Percentiles rank a stretch among this genome's conserved stretches.
Evolutionary conservation across 2,329 filamentous ascomycete genomes (phyloP).

Genomic region (Drechslerella dactyloides): DNA sequence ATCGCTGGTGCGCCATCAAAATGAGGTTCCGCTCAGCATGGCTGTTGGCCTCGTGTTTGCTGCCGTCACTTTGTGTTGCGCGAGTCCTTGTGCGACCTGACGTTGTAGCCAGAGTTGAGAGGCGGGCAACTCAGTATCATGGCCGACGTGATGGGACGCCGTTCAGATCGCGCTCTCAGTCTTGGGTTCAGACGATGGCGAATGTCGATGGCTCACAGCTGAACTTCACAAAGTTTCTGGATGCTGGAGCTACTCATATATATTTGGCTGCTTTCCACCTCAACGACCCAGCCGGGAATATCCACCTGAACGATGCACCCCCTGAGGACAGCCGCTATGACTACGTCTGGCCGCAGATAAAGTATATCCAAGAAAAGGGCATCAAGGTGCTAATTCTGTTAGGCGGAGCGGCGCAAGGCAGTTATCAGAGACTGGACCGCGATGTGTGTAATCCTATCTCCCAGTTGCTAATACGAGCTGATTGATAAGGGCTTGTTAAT

Average conservation of each 20-base stretch:
- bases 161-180: conserved; percentile 13
- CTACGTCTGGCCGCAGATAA: conserved; percentile 63
- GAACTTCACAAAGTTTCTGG: conserved; percentile 63
- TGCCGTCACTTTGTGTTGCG: conserved; percentile 17
- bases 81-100: not conserved
- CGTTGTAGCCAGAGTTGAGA: not conserved
- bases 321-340: conserved; percentile 59
- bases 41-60: conserved; percentile 12
- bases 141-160: not conserved
- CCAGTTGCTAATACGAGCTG: not conserved
- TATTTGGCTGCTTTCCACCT: conserved; percentile 65
- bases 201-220: conserved; percentile 55
- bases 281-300: conserved; percentile 61
- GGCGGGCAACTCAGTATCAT: not conserved
- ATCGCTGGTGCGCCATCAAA: not conserved
- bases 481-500: conserved; percentile 36
- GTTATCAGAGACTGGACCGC: conserved; percentile 57
- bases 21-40: conserved; percentile 16
- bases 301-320: conserved; percentile 64
- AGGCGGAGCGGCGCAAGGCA: conserved; percentile 64
- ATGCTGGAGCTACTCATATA: conserved; percentile 61
- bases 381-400: conserved; percentile 65
- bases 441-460: not conserved
- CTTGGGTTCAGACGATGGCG: conserved; percentile 55
- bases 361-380: conserved; percentile 62